Conservation (phyloP, 441 rosid species). For the Mallotus japonicus region DNA sequence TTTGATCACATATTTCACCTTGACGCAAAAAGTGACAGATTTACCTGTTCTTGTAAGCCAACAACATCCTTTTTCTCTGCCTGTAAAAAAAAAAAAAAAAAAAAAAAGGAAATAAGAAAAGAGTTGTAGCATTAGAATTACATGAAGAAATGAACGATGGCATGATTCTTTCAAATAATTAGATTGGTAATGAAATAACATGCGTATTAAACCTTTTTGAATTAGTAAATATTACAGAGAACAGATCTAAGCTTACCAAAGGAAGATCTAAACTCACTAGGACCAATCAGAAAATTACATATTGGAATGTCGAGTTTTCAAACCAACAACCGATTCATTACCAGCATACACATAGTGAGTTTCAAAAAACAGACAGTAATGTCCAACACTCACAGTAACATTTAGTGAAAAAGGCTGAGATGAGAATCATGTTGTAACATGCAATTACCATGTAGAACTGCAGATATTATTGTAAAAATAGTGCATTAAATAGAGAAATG, state of each 20-base stretch:
- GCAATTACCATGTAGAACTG: neutral
- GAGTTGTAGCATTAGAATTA: slow-evolving; percentile 16
- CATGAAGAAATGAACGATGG: neutral
- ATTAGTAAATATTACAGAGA: neutral
- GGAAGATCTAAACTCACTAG: neutral
- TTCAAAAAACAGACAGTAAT: neutral
- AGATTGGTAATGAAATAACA: neutral
- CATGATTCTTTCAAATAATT: neutral
- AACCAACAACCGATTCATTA: neutral
- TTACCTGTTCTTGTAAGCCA: slow-evolving; percentile 84
- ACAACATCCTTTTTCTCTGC: slow-evolving; percentile 64
- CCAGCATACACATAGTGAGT: neutral
- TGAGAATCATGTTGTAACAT: neutral
- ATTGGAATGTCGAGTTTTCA: neutral
- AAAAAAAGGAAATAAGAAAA: neutral
- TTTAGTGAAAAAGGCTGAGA: too few relatives aligned
- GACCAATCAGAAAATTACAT: neutral
- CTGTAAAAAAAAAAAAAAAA: slow-evolving; percentile 26
- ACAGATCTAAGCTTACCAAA: neutral
- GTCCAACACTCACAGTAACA: neutral
- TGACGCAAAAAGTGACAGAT: neutral
- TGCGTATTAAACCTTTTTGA: neutral
- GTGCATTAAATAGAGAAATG: neutral
- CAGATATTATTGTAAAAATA: neutral
- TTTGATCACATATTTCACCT: neutral